Evolutionary conservation across 768 basidiomycete genomes (phyloP).

Genomic region (Lactifluus echinatus): DNA sequence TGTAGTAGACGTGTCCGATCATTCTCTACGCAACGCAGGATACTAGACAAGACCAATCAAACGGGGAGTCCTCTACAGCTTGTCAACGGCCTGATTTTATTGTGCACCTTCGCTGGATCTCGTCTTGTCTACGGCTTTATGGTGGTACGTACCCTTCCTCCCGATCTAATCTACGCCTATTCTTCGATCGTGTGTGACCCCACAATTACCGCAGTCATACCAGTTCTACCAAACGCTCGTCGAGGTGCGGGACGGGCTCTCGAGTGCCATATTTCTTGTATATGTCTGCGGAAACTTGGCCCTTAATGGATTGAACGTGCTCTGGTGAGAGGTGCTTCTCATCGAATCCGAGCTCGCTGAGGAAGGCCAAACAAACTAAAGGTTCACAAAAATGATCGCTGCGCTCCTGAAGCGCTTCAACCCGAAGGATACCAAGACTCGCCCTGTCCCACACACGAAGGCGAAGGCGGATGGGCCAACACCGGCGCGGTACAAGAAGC

Average conservation of each 20-base stretch:
- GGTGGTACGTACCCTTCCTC: slow-evolving; percentile 25
- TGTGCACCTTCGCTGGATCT: slow-evolving; percentile 59
- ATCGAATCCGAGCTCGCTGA: background rate
- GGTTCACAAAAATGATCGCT: slow-evolving; percentile 69
- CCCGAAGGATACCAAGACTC: slow-evolving; percentile 15
- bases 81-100: slow-evolving; percentile 61
- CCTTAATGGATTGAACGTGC: slow-evolving; percentile 67
- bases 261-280: slow-evolving; percentile 36
- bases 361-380: slow-evolving; percentile 21
- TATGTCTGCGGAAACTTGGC: slow-evolving; percentile 53
- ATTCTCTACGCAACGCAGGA: slow-evolving; percentile 39
- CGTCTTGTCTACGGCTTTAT: slow-evolving; percentile 64
- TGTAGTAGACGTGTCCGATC: background rate
- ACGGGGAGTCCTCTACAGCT: slow-evolving; percentile 63
- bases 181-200: background rate
- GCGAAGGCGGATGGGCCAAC: background rate
- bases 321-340: slow-evolving; percentile 44
- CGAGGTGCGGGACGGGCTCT: slow-evolving; percentile 45
- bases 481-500: background rate
- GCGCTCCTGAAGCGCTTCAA: slow-evolving; percentile 57
- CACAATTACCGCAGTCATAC: slow-evolving; percentile 39
- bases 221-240: slow-evolving; percentile 56
- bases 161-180: background rate
- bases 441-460: background rate
- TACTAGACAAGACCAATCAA: slow-evolving; percentile 65